Conservation (phyloP, 1,284 basidiomycete genomes). For the Termitomyces sp. region DNA sequence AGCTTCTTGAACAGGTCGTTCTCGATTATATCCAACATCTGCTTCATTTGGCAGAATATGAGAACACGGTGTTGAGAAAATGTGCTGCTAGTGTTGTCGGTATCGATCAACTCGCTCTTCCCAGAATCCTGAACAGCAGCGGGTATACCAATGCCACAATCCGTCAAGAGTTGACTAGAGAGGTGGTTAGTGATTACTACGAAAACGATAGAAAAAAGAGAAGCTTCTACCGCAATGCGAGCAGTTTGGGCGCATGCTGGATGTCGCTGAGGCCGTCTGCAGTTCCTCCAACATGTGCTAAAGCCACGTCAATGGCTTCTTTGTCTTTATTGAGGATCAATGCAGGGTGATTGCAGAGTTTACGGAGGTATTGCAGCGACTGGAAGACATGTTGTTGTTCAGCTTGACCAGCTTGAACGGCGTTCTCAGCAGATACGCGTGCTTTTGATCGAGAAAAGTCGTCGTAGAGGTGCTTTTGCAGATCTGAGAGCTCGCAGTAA, state of each 20-base stretch:
- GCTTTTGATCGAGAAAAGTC: conserved; percentile 85
- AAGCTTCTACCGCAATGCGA: conserved; percentile 74
- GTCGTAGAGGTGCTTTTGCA: conserved; percentile 93
- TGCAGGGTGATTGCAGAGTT: conserved; percentile 96
- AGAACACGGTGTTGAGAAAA: conserved; percentile 96
- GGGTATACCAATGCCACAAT: conserved; percentile 91
- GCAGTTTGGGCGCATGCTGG: conserved; percentile 89
- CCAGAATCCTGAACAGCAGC: conserved; percentile 40
- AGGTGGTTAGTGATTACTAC: conserved; percentile 7
- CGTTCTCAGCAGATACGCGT: conserved; percentile 59
- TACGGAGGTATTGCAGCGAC: conserved; percentile 93
- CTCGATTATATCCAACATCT: conserved; percentile 99
- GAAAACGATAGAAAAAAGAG: conserved; percentile 7
- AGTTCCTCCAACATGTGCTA: conserved; percentile 50
- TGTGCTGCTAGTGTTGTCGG: conserved; percentile 48
- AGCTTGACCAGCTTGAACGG: conserved; percentile 43
- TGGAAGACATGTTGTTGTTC: conserved; percentile 89
- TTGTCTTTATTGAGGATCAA: conserved; percentile 76
- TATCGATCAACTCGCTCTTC: conserved; percentile 62
- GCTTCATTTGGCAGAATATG: conserved; percentile 99
- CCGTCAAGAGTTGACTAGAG: conserved; percentile 81
- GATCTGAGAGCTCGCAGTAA: conserved; percentile 93
- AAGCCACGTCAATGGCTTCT: conserved; percentile 57
- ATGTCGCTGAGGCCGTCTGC: conserved; percentile 67
- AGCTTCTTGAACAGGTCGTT: conserved; percentile 84